These are phyloP conservation scores for Achaetomiella virescens DNA, from an alignment of 495 filamentous ascomycete genomes.

Conservation along the genomic window DNA sequence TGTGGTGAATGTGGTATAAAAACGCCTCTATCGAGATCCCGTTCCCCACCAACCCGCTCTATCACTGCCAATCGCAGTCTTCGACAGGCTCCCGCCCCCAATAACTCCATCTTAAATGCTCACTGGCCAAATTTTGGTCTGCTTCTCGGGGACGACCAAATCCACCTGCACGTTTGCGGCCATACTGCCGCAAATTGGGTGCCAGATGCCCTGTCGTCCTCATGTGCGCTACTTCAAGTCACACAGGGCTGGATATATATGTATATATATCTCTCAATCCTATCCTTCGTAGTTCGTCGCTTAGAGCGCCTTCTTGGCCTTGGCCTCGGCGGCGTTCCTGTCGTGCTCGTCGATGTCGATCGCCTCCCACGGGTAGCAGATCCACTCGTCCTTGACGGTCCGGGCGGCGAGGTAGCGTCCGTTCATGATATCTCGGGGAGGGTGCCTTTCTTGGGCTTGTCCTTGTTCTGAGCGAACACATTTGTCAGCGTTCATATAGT, in stretches of 20 bases:
- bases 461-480: slow-evolving; percentile 64
- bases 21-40: not conserved
- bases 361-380: slow-evolving; percentile 99
- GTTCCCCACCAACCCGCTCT: not conserved
- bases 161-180: not conserved
- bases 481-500: no score
- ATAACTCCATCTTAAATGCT: slow-evolving; percentile 5
- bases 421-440: slow-evolving; percentile 75
- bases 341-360: slow-evolving; percentile 94
- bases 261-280: not conserved
- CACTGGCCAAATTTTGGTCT: not conserved
- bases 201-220: no score
- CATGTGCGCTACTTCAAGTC: no score
- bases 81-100: not conserved
- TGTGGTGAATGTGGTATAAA: not conserved
- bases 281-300: not conserved
- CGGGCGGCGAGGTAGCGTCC: slow-evolving; percentile 77
- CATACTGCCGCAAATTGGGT: no score
- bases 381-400: slow-evolving; percentile 91
- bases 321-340: slow-evolving; percentile 52
- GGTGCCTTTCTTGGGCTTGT: slow-evolving; percentile 87
- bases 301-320: slow-evolving; percentile 13
- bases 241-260: no score
- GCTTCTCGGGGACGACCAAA: not conserved
- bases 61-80: not conserved